Percentiles rank a stretch among this genome's conserved stretches.
phyloP scores from a whole-genome alignment of 345 rosid genomes.

The Eucalyptus pumila region DNA sequence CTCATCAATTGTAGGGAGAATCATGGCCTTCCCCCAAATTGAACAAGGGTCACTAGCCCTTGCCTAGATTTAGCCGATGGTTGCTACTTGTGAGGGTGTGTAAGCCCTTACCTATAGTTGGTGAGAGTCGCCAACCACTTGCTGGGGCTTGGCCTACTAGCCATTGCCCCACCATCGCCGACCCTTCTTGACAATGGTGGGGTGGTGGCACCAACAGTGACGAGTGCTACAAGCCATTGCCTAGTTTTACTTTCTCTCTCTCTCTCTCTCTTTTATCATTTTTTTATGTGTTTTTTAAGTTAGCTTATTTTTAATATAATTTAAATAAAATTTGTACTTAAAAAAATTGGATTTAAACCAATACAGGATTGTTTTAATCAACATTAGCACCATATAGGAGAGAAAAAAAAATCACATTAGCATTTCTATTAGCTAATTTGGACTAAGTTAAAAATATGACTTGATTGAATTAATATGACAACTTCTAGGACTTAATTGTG shows the following conservation, averaged over 20 bases:
- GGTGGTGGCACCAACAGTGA: accelerated
- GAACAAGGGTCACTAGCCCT: neutral
- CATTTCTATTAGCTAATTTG: no score
- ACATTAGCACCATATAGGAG: no score
- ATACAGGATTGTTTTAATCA: accelerated
- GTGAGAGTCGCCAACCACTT: neutral
- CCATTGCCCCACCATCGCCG: accelerated
- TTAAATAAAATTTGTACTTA: no score
- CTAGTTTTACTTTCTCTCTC: neutral
- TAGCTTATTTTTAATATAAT: no score
- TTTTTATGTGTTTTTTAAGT: no score
- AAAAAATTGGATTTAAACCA: no score
- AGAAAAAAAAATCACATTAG: no score
- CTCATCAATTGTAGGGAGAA: neutral
- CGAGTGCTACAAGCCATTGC: neutral
- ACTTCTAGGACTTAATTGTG: neutral
- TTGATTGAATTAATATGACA: neutral
- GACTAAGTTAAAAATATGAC: no score
- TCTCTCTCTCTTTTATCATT: accelerated
- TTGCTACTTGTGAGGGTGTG: neutral
- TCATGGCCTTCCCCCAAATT: neutral
- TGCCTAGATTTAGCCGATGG: accelerated
- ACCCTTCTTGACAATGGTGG: neutral
- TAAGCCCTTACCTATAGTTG: no score
- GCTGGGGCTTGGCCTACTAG: accelerated